Evolutionary conservation across 345 rosid genomes (phyloP), one percentile per base, ranked within the genome.

Genomic region (Pugionium dolabratum): DNA sequence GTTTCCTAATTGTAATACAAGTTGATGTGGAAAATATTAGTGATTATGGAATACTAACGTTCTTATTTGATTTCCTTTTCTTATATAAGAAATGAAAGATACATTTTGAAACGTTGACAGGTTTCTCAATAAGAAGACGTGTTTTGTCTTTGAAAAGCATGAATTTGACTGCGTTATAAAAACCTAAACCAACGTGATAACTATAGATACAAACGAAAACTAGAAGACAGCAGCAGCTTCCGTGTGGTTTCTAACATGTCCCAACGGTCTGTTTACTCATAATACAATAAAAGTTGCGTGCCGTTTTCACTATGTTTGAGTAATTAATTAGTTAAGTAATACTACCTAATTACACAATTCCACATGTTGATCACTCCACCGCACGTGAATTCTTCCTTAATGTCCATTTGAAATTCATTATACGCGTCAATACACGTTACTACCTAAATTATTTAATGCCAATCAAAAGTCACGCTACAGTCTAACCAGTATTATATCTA

Each of bases 291-390:
- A 43, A 50, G 65, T 64, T 64, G 54, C 76, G 65, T 64, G 66
- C 54, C 71, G 71, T 64, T 57, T 48, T 57, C 18, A 42, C 39
- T 27, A 40, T 56, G 37, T 9, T 42, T 40, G 10, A 32, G 32
- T 64, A 41, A 27, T 72, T 40, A 46, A 61, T 53, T 61, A 54
- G 37, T 4, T 26, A 44, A 59, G 4, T 9, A 30, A 50, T 1
- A 18, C 1, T 0, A 54, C 31, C 43, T 26, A 56, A 64, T 55
- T 33, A 71, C 29, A 55, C 39, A 40, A 65, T 65, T 72, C 70
- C 76, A 72, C 76, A 59, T 65, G 76, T 66, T 66, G 52, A 50
- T 31, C 53, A 54, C 70, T 52, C 62, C 8, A 9, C 49, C 74
- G 29, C 65, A 64, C 62, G 65, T 58, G 72, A 67, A 48, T 4